Conservation (phyloP, 2,329 filamentous ascomycete genomes). For the Ophiostoma piceae region DNA sequence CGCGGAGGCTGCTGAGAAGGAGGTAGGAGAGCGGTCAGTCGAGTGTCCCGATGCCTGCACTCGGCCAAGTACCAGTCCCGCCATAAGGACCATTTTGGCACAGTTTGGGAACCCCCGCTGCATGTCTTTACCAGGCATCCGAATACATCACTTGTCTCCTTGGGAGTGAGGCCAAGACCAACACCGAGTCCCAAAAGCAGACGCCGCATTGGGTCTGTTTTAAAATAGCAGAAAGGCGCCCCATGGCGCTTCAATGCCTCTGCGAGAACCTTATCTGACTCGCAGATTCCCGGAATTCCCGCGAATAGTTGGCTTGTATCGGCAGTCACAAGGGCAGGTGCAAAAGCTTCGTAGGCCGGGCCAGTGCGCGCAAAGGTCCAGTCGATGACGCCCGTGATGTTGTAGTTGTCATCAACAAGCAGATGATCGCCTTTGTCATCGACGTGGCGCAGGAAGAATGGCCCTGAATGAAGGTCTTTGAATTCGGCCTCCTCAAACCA, state of each 20-base stretch:
- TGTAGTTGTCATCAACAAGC: conserved; percentile 14
- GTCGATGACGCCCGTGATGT: conserved; percentile 19
- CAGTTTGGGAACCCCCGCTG: too few species aligned
- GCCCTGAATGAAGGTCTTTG: too few species aligned
- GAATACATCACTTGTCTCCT: neutral
- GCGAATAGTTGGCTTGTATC: neutral
- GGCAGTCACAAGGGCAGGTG: conserved; percentile 16
- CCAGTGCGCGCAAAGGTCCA: conserved; percentile 36
- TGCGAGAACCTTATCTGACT: neutral
- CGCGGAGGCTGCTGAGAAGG: too few species aligned
- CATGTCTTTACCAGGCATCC: neutral
- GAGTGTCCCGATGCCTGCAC: too few species aligned
- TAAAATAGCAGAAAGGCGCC: neutral
- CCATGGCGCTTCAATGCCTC: neutral
- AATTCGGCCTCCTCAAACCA: too few species aligned
- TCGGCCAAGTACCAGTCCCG: too few species aligned
- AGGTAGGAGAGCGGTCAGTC: too few species aligned
- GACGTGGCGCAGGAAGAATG: too few species aligned
- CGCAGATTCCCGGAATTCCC: conserved; percentile 15
- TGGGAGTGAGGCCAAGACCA: neutral
- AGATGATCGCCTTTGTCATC: conserved; percentile 14
- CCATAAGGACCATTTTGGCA: too few species aligned
- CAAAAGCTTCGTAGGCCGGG: conserved; percentile 37
- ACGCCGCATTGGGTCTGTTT: neutral
- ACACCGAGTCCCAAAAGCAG: neutral